Base-by-base conservation (phyloP, 345 rosid species). In the Camelina hispida region DNA sequence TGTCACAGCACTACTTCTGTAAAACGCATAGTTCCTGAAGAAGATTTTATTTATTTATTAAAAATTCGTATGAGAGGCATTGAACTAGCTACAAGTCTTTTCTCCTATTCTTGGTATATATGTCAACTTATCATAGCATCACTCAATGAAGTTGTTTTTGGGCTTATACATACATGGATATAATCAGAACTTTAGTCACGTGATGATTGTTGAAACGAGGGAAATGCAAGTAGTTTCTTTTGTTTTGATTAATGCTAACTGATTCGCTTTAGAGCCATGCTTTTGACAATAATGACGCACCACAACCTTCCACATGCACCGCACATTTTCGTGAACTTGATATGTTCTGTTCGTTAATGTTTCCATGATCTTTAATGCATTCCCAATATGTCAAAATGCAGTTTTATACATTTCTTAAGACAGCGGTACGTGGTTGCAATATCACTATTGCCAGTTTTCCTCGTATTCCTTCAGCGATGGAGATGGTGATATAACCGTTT, bases 371-470 rank as follows among this genome's bases (percentile, higher is more conserved):
- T 16, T 28, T 73, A 73, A 58, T 17, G 18, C 57, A 48, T 23
- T 54, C 17, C 22, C 51, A 11, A 55, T 52, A 20, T 62, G 40
- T 38, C 20, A 56, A 62, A 43, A 43, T 87, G 87, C 89, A 91
- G 97, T 86, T 91, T 80, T 91, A 85, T 79, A 86, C 97, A 15
- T 89, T 91, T 87, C 86, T 89, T 28, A 89, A 83, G 87, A 87
- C 97, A 73, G 79, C 80, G 59, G 79, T 25, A 25, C 28, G 28
- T 91, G 20, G 95, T 87, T 61, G 83, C 93, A 57, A 2, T 86
- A 83, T 84, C 93, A 18, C 62, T 34, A 62, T 76, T 86, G 70
- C 90, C 87, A 11, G 81, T 87, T 74, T 89, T 91, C 68, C 78
- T 89, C 15, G 83, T 88, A 43, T 87, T 91, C 76, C 76, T 91